Percentiles rank a stretch among this genome's conserved stretches.
phyloP scores from a whole-genome alignment of 805 yeast genomes.

The Kurtzmaniella fragi region DNA sequence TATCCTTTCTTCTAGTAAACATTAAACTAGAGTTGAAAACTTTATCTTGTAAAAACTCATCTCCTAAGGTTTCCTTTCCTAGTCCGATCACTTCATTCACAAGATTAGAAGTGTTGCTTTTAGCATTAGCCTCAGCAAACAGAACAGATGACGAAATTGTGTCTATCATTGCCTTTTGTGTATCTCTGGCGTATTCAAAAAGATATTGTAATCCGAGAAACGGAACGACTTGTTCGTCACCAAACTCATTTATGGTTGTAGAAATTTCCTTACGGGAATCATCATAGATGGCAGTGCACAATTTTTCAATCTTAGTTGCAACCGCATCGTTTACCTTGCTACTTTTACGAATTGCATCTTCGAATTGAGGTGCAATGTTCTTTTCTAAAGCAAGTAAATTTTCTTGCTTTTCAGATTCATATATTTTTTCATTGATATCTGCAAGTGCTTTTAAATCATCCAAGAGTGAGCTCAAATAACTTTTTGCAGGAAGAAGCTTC shows the following conservation, averaged over 20 bases:
- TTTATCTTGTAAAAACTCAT: slow-evolving; percentile 52
- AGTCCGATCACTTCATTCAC: slow-evolving; percentile 58
- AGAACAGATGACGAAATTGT: slow-evolving; percentile 61
- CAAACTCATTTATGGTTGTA: slow-evolving; percentile 47
- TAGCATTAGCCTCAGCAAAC: slow-evolving; percentile 65
- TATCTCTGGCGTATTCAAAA: slow-evolving; percentile 62
- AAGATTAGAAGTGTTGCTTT: slow-evolving; percentile 49
- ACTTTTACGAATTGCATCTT: slow-evolving; percentile 47
- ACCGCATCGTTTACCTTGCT: slow-evolving; percentile 52
- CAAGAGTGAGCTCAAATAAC: slow-evolving; percentile 67
- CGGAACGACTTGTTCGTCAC: slow-evolving; percentile 46
- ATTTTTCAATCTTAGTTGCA: slow-evolving; percentile 57
- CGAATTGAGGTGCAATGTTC: slow-evolving; percentile 60
- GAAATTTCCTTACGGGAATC: slow-evolving; percentile 51
- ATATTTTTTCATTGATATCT: slow-evolving; percentile 53
- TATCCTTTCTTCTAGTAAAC: slow-evolving; percentile 75
- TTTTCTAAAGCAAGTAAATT: slow-evolving; percentile 44
- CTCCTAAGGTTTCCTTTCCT: slow-evolving; percentile 66
- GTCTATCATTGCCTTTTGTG: slow-evolving; percentile 64
- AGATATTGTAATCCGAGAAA: slow-evolving; percentile 62
- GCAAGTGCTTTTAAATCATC: slow-evolving; percentile 61
- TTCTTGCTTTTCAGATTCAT: slow-evolving; percentile 44
- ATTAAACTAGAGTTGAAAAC: slow-evolving; percentile 68
- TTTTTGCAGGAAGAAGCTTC: slow-evolving; percentile 88
- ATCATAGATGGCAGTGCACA: slow-evolving; percentile 55